A percentile compares a stretch with the other conserved stretches of the same genome.
Evolutionary conservation across 2,329 filamentous ascomycete species (phyloP).

Genomic region (Fusarium domesticum): DNA sequence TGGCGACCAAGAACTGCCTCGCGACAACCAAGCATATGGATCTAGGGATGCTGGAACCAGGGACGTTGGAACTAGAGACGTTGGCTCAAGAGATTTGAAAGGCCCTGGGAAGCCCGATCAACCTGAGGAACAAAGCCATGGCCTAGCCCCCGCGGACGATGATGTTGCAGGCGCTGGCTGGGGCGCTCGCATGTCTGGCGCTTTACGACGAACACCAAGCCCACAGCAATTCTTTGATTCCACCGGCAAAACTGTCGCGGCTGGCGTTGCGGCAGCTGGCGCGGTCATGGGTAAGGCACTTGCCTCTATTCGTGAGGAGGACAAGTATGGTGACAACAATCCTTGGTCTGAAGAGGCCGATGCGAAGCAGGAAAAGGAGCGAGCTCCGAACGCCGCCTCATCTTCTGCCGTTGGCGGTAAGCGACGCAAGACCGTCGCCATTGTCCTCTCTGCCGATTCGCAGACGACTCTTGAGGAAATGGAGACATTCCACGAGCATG

Average conservation of each 20-base stretch:
- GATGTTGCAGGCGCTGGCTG: constrained; percentile 52
- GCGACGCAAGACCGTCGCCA: constrained; percentile 74
- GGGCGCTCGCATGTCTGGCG: constrained; percentile 75
- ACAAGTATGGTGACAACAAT: constrained; percentile 76
- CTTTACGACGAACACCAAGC: constrained; percentile 76
- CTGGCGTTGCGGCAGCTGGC: constrained; percentile 78
- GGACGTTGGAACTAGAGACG: constrained; percentile 8
- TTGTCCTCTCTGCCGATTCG: constrained; percentile 81
- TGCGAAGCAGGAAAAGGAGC: constrained; percentile 55
- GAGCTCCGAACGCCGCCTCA: constrained; percentile 28
- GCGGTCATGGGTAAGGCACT: constrained; percentile 79
- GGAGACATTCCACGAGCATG: constrained; percentile 68
- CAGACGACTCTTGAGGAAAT: constrained; percentile 57
- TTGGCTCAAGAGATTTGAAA: constrained; percentile 33
- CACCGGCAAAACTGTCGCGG: constrained; percentile 76
- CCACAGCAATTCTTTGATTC: constrained; percentile 85
- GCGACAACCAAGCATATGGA: constrained; percentile 51
- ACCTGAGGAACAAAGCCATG: constrained; percentile 43
- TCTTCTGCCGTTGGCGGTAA: constrained; percentile 39
- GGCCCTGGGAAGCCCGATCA: constrained; percentile 38
- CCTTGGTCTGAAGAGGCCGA: constrained; percentile 91
- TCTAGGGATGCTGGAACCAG: constrained; percentile 28
- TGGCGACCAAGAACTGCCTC: constrained; percentile 50
- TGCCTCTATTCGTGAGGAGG: constrained; percentile 79
- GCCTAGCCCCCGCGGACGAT: constrained; percentile 30